These are phyloP conservation scores for Colletotrichum endophyticum DNA, from an alignment of 2,329 filamentous ascomycete species.

Conservation along the genomic window DNA sequence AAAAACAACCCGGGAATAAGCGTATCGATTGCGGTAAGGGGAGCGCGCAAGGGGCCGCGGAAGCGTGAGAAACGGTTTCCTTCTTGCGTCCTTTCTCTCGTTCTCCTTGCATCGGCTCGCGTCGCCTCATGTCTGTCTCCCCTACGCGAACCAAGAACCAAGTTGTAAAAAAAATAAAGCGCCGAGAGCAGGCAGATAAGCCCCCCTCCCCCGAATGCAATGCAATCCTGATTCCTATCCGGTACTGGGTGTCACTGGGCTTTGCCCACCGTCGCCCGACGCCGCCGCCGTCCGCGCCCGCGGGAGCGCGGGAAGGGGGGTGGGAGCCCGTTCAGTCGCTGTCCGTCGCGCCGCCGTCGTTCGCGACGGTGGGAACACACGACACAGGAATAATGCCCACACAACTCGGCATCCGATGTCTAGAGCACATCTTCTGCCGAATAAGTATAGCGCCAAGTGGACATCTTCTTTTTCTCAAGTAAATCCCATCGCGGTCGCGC, in stretches of 20 bases:
- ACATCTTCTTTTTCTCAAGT: background rate
- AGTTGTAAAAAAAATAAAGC: background rate
- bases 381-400: background rate
- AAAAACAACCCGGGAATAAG: background rate
- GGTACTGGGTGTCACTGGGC: background rate
- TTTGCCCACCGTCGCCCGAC: background rate
- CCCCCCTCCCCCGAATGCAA: background rate
- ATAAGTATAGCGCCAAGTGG: background rate
- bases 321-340: background rate
- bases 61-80: background rate
- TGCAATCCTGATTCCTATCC: background rate
- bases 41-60: no score
- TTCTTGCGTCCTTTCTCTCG: background rate
- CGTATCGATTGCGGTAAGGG: background rate
- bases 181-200: background rate
- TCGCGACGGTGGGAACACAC: background rate
- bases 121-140: background rate
- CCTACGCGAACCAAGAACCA: background rate
- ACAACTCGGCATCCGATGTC: background rate
- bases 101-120: background rate
- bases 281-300: background rate
- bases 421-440: background rate
- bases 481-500: background rate
- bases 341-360: background rate
- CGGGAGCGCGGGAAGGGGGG: background rate